Evolutionary conservation across 129 eudicot species (phyloP), one percentile per base, ranked within the genome.

Genomic region (Helianthus annuus): DNA sequence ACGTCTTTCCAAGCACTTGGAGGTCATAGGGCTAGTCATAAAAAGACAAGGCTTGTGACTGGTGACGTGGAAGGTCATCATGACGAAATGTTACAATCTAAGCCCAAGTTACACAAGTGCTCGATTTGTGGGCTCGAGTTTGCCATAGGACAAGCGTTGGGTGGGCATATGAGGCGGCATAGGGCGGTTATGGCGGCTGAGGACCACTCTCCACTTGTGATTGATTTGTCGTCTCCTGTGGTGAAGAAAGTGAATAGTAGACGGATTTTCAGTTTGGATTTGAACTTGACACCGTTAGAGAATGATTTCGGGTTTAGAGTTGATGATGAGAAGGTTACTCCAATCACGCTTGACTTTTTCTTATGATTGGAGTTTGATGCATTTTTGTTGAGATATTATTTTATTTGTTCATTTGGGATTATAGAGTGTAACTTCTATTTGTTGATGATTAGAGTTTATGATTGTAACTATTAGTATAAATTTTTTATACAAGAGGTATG

Each of bases 21-120:
- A 10, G 98, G 98, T 3, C 98, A 93, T 79, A 74, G 98, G 54
- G 96, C 98, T 4, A 93, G 98, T 74, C 98, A 93, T 84, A 92
- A 92, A 81, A 89, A 81, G 86, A 89, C 91, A 16, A 79, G 85
- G 71, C 19, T 86, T 10, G 44, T 66, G 38, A 82, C 70, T 39
- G 78, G 63, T 14, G 78, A 75, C n/a, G 8, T 68, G 22, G 64
- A 44, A 29, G 65, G 27, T 52, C 67, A 74, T 19, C 68, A 45
- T 58, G 81, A 48, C 10, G 16, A 44, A 1, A 46, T 74, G 17
- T 78, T 77, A 8, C 46, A 36, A 12, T 36, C 76, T 17, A 88
- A 88, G 64, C 82, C 96, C 7, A 92, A 92, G 66, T 62, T 76
- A 1, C 98, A 92, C 75, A 95, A 89, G 74, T 92, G 98, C 66